Percentiles rank a stretch among this genome's conserved stretches.
These are phyloP conservation scores for Gilbertella persicaria DNA, from an alignment of 371 early-diverging fungal genomes.

Conservation along the genomic window DNA sequence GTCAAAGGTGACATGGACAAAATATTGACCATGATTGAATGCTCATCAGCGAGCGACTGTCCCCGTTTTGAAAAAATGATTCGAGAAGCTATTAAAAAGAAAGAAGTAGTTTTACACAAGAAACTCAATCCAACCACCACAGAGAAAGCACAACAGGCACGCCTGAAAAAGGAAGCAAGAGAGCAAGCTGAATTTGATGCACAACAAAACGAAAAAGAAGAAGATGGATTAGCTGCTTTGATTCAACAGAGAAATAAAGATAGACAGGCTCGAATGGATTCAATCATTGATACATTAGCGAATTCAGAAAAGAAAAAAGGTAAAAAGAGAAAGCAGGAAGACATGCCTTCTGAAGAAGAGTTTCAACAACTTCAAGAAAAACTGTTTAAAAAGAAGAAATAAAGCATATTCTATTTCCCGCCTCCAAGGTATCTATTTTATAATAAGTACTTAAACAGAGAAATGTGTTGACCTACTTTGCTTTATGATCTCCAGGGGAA, in stretches of 20 bases:
- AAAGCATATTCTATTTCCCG: background rate
- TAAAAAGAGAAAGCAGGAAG: slow-evolving; percentile 10
- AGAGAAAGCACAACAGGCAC: slow-evolving; percentile 46
- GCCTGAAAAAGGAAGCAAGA: slow-evolving; percentile 55
- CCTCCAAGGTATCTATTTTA: slow-evolving; percentile 1
- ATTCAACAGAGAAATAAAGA: slow-evolving; percentile 42
- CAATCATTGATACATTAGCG: slow-evolving; percentile 51
- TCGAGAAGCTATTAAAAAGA: slow-evolving; percentile 61
- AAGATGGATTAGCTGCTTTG: slow-evolving; percentile 45
- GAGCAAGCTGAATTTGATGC: slow-evolving; percentile 59
- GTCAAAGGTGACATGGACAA: slow-evolving; percentile 75
- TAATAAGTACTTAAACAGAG: background rate
- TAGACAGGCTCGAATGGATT: slow-evolving; percentile 47
- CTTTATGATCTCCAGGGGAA: slow-evolving; percentile 46
- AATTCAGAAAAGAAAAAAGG: slow-evolving; percentile 12
- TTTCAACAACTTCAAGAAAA: slow-evolving; percentile 58
- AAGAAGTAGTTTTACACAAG: slow-evolving; percentile 46
- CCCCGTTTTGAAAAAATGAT: slow-evolving; percentile 68
- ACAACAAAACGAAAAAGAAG: slow-evolving; percentile 30
- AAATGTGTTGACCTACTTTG: slow-evolving; percentile 27
- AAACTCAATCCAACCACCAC: slow-evolving; percentile 51
- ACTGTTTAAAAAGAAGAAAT: background rate
- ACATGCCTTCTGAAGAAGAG: slow-evolving; percentile 66
- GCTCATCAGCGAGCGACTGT: slow-evolving; percentile 69
- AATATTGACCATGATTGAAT: slow-evolving; percentile 68